A percentile compares a stretch with the other conserved stretches of the same genome.
Conservation (phyloP, 2,329 filamentous ascomycete species). For the Parafenestella ontariensis region DNA sequence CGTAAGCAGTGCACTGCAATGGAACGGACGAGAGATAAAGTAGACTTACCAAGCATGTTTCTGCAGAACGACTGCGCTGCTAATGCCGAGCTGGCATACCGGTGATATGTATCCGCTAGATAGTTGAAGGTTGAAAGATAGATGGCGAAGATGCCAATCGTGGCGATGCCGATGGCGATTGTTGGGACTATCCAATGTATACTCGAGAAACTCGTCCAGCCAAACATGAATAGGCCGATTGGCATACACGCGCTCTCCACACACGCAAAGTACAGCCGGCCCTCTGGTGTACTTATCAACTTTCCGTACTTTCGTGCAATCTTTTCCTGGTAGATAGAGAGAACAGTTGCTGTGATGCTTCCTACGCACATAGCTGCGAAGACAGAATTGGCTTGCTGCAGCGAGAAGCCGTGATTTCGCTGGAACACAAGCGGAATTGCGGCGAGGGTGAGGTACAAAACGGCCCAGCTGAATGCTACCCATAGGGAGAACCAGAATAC, state of each 20-base stretch:
- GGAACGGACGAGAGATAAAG: no score
- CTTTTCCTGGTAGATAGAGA: constrained; percentile 77
- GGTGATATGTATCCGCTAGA: constrained; percentile 84
- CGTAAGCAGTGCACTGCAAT: not conserved
- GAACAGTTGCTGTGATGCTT: constrained; percentile 67
- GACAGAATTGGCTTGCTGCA: constrained; percentile 72
- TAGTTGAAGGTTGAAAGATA: constrained; percentile 88
- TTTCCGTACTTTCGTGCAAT: constrained; percentile 60
- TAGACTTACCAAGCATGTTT: constrained; percentile 70
- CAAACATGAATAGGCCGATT: constrained; percentile 80
- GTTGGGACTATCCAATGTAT: constrained; percentile 77
- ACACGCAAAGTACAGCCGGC: constrained; percentile 83
- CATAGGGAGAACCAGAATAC: constrained; percentile 89
- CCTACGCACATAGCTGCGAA: constrained; percentile 77
- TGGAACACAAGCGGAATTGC: constrained; percentile 81
- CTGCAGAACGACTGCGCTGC: constrained; percentile 87
- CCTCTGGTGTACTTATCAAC: constrained; percentile 65
- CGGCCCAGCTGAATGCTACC: constrained; percentile 88
- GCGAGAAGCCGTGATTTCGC: constrained; percentile 70
- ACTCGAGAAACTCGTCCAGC: constrained; percentile 69
- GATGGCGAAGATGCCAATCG: constrained; percentile 84
- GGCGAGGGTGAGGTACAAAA: constrained; percentile 84
- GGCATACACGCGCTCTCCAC: constrained; percentile 78
- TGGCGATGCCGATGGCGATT: constrained; percentile 74
- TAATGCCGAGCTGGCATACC: constrained; percentile 83